Evolutionary conservation across 768 basidiomycete genomes (phyloP).

Genomic region (Saitozyma podzolica): DNA sequence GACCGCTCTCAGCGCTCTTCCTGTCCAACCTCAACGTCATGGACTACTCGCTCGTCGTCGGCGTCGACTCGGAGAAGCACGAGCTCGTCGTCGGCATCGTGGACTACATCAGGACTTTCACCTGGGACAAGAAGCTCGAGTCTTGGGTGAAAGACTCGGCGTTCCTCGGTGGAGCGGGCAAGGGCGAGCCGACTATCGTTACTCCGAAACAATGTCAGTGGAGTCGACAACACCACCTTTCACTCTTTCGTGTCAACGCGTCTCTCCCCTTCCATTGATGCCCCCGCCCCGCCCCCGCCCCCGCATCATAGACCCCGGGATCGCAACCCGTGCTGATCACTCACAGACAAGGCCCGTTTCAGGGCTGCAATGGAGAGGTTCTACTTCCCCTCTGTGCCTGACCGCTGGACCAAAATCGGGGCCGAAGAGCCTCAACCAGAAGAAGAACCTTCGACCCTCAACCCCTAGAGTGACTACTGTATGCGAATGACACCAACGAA

Average conservation of each 20-base stretch:
- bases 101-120: constrained; percentile 62
- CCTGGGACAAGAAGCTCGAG: constrained; percentile 88
- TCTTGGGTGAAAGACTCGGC: constrained; percentile 97
- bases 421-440: constrained; percentile 33
- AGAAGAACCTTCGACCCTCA: constrained; percentile 16
- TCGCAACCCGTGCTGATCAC: constrained; percentile 3
- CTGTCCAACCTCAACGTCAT: constrained; percentile 85
- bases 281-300: too few species aligned
- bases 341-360: constrained; percentile 48
- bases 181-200: constrained; percentile 92
- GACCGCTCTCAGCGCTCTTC: constrained; percentile 63
- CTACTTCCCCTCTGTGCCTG: constrained; percentile 52
- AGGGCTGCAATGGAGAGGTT: constrained; percentile 49
- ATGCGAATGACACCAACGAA: too few species aligned
- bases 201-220: constrained; percentile 90
- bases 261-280: too few species aligned
- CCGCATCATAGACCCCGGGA: neutral
- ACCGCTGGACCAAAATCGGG: constrained; percentile 48
- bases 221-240: too few species aligned
- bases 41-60: constrained; percentile 94
- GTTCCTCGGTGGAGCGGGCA: constrained; percentile 75
- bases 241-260: too few species aligned
- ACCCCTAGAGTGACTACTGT: too few species aligned
- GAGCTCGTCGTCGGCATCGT: constrained; percentile 97
- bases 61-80: constrained; percentile 82